Evolutionary conservation across 1,284 basidiomycete genomes (phyloP).

Genomic region (Tylopilus sp.): DNA sequence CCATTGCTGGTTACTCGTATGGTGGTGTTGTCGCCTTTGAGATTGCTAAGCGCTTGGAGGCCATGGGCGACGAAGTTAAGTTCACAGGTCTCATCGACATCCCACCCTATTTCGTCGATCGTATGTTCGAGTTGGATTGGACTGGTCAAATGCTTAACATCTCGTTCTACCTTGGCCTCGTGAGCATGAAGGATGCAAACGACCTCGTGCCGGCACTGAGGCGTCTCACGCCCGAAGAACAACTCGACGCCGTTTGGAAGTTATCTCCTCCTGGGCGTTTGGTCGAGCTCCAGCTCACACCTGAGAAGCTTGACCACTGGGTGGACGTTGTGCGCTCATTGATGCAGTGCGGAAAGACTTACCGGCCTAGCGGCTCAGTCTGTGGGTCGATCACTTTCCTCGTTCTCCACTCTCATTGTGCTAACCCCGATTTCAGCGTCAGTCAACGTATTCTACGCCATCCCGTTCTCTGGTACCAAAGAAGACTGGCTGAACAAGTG

Average conservation of each 20-base stretch:
- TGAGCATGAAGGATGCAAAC: slow-evolving; percentile 25
- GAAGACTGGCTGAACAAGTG: slow-evolving; percentile 36
- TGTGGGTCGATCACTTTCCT: slow-evolving; percentile 17
- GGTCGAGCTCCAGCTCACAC: slow-evolving; percentile 31
- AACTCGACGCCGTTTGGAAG: slow-evolving; percentile 29
- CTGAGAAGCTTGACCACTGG: slow-evolving; percentile 30
- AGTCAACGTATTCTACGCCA: slow-evolving; percentile 31
- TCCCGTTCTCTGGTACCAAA: slow-evolving; percentile 30
- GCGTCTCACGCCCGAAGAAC: slow-evolving; percentile 22
- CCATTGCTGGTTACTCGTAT: slow-evolving; percentile 47
- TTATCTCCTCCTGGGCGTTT: slow-evolving; percentile 32
- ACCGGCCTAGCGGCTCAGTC: slow-evolving; percentile 25
- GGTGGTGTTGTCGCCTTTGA: slow-evolving; percentile 49
- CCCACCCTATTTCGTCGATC: slow-evolving; percentile 42
- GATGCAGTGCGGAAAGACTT: slow-evolving; percentile 31
- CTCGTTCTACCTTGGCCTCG: slow-evolving; percentile 30
- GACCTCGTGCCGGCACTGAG: slow-evolving; percentile 22
- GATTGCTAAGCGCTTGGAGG: slow-evolving; percentile 40
- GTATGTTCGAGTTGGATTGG: slow-evolving; percentile 42
- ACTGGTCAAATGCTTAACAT: slow-evolving; percentile 40
- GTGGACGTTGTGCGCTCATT: slow-evolving; percentile 31
- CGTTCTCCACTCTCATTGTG: fast-evolving
- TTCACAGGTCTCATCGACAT: slow-evolving; percentile 44
- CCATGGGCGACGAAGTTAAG: slow-evolving; percentile 36
- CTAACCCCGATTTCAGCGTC: slow-evolving; percentile 12